Evolutionary conservation across 768 basidiomycete species (phyloP).

Genomic region (Lactarius indigo): DNA sequence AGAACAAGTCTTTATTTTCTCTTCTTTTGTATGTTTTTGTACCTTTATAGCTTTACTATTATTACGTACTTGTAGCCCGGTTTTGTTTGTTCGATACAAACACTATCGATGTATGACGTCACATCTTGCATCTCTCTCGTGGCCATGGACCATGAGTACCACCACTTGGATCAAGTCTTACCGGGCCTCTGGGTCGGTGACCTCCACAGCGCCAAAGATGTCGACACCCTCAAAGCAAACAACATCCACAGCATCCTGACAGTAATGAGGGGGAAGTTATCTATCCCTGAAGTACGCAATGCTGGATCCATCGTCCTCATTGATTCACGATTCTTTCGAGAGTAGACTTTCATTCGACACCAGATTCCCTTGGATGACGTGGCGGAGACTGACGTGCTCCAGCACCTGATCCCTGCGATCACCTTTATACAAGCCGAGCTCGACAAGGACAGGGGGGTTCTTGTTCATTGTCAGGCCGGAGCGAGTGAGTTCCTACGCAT

Average conservation of each 20-base stretch:
- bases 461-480: conserved; percentile 91
- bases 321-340: background rate
- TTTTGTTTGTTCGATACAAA: conserved; percentile 17
- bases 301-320: background rate
- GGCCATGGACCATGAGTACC: conserved; percentile 19
- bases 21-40: conserved; percentile 4
- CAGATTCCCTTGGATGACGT: conserved; percentile 79
- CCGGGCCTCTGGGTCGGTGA: conserved; percentile 85
- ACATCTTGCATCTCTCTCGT: background rate
- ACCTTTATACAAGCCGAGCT: conserved; percentile 80
- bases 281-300: conserved; percentile 55
- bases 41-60: conserved; percentile 4
- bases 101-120: conserved; percentile 12
- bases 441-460: conserved; percentile 68
- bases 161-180: conserved; percentile 71
- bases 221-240: conserved; percentile 54
- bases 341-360: conserved; percentile 72
- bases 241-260: conserved; percentile 75
- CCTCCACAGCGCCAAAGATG: conserved; percentile 64
- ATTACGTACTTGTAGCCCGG: background rate
- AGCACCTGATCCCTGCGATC: conserved; percentile 74
- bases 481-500: conserved; percentile 56
- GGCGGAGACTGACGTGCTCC: conserved; percentile 71
- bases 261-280: conserved; percentile 66
- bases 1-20: conserved; percentile 6